A percentile compares a stretch with the other conserved stretches of the same genome.
Conservation (phyloP, 1,284 basidiomycete genomes). For the Marasmius tenuissimus region DNA sequence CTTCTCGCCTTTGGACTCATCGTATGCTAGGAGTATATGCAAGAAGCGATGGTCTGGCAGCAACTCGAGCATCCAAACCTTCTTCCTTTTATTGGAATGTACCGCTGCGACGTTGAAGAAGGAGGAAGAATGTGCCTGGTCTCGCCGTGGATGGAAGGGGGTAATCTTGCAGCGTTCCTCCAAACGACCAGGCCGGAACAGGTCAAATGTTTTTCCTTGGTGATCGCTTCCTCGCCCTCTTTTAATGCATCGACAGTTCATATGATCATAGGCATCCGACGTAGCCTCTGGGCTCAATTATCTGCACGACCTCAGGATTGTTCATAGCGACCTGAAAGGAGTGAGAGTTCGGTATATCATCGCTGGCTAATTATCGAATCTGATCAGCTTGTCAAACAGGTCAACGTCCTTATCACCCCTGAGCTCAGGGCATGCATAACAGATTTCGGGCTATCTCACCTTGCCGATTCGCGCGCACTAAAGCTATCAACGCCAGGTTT, state of each 20-base stretch:
- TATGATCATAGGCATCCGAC: constrained; percentile 21
- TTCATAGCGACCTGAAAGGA: constrained; percentile 39
- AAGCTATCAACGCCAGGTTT: background rate
- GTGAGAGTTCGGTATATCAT: constrained; percentile 20
- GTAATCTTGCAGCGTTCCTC: constrained; percentile 30
- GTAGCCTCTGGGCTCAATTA: constrained; percentile 32
- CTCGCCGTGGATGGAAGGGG: constrained; percentile 34
- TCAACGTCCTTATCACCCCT: constrained; percentile 24
- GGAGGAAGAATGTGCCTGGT: background rate
- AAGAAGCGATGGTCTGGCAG: constrained; percentile 1
- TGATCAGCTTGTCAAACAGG: background rate
- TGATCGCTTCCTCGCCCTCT: constrained; percentile 7
- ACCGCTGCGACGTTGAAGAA: background rate
- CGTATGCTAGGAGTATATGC: background rate
- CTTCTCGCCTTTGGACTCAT: background rate
- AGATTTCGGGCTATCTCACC: constrained; percentile 34
- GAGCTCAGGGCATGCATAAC: constrained; percentile 27
- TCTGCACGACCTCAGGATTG: constrained; percentile 30
- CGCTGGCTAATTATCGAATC: background rate
- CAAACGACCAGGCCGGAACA: constrained; percentile 5
- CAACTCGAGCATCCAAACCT: background rate
- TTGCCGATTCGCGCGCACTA: constrained; percentile 12
- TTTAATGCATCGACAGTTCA: background rate
- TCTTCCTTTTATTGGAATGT: background rate
- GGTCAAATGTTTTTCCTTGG: constrained; percentile 22